A percentile compares a stretch with the other conserved stretches of the same genome.
Conservation (phyloP, 2,329 filamentous ascomycete genomes). For the Colletotrichum phormii region DNA sequence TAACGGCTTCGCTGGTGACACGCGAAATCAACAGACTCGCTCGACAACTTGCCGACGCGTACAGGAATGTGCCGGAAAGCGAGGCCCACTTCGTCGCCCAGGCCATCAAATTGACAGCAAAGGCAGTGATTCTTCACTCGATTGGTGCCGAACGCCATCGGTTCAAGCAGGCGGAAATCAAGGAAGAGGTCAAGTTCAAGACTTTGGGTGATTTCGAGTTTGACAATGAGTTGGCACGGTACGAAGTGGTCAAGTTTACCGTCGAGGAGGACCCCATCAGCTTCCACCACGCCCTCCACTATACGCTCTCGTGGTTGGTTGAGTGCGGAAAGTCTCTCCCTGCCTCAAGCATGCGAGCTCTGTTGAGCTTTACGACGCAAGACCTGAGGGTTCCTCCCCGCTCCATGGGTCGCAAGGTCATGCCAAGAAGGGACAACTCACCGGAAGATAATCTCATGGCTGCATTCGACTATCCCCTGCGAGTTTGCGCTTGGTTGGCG, state of each 20-base stretch:
- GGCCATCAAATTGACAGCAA: conserved; percentile 80
- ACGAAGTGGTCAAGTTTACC: conserved; percentile 84
- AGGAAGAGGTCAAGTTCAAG: conserved; percentile 87
- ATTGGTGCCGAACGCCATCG: conserved; percentile 88
- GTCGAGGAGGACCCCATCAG: conserved; percentile 93
- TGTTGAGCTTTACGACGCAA: conserved; percentile 78
- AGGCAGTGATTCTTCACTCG: conserved; percentile 88
- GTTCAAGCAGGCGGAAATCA: conserved; percentile 89
- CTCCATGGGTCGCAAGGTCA: conserved; percentile 69
- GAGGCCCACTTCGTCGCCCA: conserved; percentile 74
- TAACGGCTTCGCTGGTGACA: conserved; percentile 93
- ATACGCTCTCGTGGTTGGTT: conserved; percentile 94
- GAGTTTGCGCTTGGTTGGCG: conserved; percentile 95
- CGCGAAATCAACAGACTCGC: conserved; percentile 95
- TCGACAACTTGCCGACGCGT: conserved; percentile 88
- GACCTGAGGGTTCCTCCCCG: conserved; percentile 75
- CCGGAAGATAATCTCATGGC: conserved; percentile 86
- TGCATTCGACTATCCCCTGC: conserved; percentile 90
- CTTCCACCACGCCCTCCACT: conserved; percentile 97
- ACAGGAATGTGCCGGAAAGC: conserved; percentile 75
- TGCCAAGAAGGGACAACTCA: conserved; percentile 67
- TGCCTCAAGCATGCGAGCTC: conserved; percentile 71
- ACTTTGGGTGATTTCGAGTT: conserved; percentile 83
- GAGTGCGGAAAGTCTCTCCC: conserved; percentile 86
- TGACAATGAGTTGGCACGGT: conserved; percentile 66